Evolutionary conservation across 2,329 filamentous ascomycete genomes (phyloP).

Genomic region (Xylaria sp.): DNA sequence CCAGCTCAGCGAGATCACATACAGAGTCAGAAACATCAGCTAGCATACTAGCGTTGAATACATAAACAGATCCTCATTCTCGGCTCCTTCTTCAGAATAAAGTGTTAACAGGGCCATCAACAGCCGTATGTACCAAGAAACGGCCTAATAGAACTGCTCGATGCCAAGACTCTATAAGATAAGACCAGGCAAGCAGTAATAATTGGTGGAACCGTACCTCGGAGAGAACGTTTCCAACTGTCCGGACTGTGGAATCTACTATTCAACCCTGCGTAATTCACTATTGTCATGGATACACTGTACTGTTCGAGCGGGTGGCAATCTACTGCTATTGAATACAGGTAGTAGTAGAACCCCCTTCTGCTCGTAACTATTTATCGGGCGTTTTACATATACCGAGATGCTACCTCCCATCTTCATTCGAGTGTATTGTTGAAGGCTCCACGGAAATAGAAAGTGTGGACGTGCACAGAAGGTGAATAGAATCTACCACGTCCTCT

Average conservation of each 20-base stretch:
- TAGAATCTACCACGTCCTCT: background rate
- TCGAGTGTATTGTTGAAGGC: background rate
- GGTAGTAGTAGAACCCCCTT: background rate
- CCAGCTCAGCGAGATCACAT: background rate
- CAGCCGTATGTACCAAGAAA: no score
- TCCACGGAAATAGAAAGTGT: background rate
- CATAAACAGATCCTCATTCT: background rate
- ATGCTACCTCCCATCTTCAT: background rate
- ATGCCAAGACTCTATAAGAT: no score
- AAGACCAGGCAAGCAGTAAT: no score
- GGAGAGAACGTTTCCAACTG: no score
- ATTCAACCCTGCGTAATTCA: no score
- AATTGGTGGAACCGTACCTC: no score
- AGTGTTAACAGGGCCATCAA: background rate
- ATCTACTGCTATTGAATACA: no score
- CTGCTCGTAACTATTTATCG: background rate
- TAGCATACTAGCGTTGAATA: background rate
- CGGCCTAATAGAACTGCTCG: no score
- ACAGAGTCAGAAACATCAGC: background rate
- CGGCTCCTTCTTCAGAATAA: background rate
- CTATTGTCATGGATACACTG: no score
- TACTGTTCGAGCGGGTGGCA: no score
- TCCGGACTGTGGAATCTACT: no score
- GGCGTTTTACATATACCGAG: background rate
- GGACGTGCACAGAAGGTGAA: background rate